A percentile compares a stretch with the other conserved stretches of the same genome.
These are phyloP conservation scores for Umbelopsis ramanniana DNA, from an alignment of 192 early-diverging fungal species.

Conservation along the genomic window DNA sequence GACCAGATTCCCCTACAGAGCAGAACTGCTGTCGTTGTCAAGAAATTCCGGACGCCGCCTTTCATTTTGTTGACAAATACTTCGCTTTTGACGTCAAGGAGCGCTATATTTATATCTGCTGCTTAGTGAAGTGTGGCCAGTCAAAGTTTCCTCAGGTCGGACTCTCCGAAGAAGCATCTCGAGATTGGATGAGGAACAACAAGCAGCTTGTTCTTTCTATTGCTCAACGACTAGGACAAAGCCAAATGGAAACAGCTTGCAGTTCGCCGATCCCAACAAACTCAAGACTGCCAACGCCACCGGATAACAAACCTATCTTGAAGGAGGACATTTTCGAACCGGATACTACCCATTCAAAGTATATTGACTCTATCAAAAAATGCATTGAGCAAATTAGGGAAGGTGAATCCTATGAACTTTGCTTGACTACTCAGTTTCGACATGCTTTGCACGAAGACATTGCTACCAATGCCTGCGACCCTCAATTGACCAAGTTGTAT, in stretches of 20 bases:
- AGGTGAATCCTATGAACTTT: slow-evolving; percentile 97
- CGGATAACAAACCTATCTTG: slow-evolving; percentile 21
- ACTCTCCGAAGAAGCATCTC: neutral
- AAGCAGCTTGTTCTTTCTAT: slow-evolving; percentile 27
- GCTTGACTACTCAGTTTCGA: slow-evolving; percentile 86
- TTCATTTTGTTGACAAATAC: slow-evolving; percentile 63
- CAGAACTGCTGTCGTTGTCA: slow-evolving; percentile 34
- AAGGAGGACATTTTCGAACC: slow-evolving; percentile 41
- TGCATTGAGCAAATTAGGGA: slow-evolving; percentile 66
- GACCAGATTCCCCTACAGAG: slow-evolving; percentile 26
- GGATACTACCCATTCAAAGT: slow-evolving; percentile 48
- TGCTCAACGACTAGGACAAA: slow-evolving; percentile 3
- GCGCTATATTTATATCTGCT: slow-evolving; percentile 27
- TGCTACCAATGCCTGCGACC: slow-evolving; percentile 3
- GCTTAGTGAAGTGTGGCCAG: slow-evolving; percentile 8
- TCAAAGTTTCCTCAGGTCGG: neutral
- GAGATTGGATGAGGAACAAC: slow-evolving; percentile 41
- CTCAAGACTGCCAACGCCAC: slow-evolving; percentile 25
- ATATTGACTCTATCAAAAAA: slow-evolving; percentile 61
- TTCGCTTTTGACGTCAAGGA: slow-evolving; percentile 58
- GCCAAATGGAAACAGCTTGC: neutral
- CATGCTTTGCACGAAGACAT: slow-evolving; percentile 31
- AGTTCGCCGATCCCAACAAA: slow-evolving; percentile 3
- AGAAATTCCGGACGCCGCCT: slow-evolving; percentile 60
- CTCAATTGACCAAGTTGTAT: slow-evolving; percentile 61